These are phyloP conservation scores for Nitzschia sp. DNA, from an alignment of 108 stramenopile genomes.

Conservation along the genomic window DNA sequence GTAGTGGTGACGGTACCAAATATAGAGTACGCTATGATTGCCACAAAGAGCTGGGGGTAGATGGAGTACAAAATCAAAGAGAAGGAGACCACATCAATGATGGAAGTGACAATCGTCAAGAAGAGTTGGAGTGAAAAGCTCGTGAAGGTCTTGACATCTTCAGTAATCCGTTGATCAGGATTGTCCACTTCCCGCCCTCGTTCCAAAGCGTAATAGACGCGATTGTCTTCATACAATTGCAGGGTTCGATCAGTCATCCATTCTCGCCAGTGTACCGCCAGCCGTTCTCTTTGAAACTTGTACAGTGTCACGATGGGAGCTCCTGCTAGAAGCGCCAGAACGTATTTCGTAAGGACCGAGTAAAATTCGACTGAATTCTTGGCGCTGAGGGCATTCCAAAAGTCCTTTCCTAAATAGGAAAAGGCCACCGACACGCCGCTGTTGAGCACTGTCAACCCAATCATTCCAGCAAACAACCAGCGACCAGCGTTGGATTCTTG, in stretches of 20 bases:
- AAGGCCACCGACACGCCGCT: constrained; percentile 87
- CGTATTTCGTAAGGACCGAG: constrained; percentile 68
- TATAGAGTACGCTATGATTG: constrained; percentile 80
- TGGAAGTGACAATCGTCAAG: constrained; percentile 80
- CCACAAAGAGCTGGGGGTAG: constrained; percentile 87
- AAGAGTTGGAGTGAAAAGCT: constrained; percentile 84
- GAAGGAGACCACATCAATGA: constrained; percentile 91
- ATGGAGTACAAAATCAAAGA: constrained; percentile 88
- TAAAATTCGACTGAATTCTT: constrained; percentile 84
- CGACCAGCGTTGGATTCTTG: constrained; percentile 72
- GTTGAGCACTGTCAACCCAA: constrained; percentile 81
- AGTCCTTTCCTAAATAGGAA: constrained; percentile 89
- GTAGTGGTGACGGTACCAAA: constrained; percentile 79
- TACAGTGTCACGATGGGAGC: constrained; percentile 89
- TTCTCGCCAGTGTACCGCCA: constrained; percentile 84
- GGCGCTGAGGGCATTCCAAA: constrained; percentile 87
- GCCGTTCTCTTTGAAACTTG: constrained; percentile 66
- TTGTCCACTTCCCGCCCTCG: constrained; percentile 70
- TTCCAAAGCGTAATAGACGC: constrained; percentile 81
- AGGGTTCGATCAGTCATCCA: constrained; percentile 92
- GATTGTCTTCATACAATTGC: constrained; percentile 71
- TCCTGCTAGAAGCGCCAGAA: constrained; percentile 71
- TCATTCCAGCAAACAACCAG: constrained; percentile 78
- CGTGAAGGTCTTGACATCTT: constrained; percentile 93
- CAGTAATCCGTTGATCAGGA: constrained; percentile 95